A percentile compares a stretch with the other conserved stretches of the same genome.
phyloP scores from a whole-genome alignment of 306 rosid species.

The Cucurbita maxima region DNA sequence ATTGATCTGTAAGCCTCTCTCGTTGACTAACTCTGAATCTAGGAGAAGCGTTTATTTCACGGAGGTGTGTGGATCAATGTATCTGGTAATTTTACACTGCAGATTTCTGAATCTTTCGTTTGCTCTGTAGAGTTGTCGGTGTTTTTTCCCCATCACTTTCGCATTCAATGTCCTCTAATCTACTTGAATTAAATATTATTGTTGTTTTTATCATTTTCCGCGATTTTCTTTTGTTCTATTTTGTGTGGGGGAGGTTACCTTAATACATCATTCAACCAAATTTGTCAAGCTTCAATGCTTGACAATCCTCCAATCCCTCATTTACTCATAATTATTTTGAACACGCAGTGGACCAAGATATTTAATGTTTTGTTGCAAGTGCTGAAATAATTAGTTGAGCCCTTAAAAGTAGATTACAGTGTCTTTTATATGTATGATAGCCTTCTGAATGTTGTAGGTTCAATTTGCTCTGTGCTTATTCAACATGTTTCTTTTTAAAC shows the following conservation, averaged over 20 bases:
- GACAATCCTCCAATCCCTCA: neutral
- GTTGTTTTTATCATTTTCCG: neutral
- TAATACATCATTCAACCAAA: neutral
- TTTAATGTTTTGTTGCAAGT: neutral
- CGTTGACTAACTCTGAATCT: neutral
- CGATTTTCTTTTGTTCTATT: neutral
- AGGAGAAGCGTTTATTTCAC: neutral
- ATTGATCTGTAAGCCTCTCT: neutral
- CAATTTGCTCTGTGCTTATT: neutral
- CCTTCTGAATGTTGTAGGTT: neutral
- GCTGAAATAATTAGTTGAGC: neutral
- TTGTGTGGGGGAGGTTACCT: neutral
- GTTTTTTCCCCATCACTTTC: neutral
- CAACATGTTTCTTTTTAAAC: conserved; percentile 42
- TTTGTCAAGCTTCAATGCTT: neutral
- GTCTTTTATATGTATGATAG: neutral
- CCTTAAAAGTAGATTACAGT: neutral
- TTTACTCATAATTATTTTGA: neutral
- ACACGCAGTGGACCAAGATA: neutral
- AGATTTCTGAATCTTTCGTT: neutral
- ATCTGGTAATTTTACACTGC: neutral
- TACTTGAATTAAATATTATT: neutral
- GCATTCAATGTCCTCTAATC: neutral
- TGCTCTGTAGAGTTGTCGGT: neutral
- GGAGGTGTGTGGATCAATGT: neutral